Evolutionary conservation across 345 rosid genomes (phyloP).

Genomic region (Aurinia saxatilis): DNA sequence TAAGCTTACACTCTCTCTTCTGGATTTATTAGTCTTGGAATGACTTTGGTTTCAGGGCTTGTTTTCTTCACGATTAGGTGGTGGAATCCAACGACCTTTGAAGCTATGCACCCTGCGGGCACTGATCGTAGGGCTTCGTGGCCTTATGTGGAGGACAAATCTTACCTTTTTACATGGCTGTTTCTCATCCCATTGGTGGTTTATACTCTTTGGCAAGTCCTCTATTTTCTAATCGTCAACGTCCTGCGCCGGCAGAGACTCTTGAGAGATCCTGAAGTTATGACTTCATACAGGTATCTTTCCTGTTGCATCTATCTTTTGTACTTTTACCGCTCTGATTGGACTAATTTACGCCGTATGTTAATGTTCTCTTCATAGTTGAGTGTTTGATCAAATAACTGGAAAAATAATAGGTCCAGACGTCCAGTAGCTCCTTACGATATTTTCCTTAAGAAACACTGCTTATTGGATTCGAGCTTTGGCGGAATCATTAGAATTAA

Average conservation of each 20-base stretch:
- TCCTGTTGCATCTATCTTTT: background rate
- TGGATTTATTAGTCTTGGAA: constrained; percentile 1
- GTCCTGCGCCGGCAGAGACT: constrained; percentile 88
- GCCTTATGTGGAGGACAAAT: constrained; percentile 83
- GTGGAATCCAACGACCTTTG: constrained; percentile 95
- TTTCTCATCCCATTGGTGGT: constrained; percentile 79
- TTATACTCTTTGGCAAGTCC: constrained; percentile 84
- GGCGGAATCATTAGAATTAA: background rate
- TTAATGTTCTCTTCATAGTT: background rate
- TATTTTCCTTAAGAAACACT: background rate
- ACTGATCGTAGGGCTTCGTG: constrained; percentile 55
- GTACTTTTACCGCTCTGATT: background rate
- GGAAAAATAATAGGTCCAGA: background rate
- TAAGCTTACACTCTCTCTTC: background rate
- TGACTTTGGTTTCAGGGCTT: constrained; percentile 44
- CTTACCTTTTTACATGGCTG: constrained; percentile 78
- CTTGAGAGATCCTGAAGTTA: constrained; percentile 94
- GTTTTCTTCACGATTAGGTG: constrained; percentile 95
- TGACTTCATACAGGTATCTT: constrained; percentile 89
- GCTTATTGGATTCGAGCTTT: background rate
- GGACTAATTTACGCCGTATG: background rate
- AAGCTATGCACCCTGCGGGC: constrained; percentile 88
- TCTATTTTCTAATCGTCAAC: constrained; percentile 84
- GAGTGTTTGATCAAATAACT: background rate
- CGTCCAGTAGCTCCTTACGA: background rate